Evolutionary conservation across 2,329 filamentous ascomycete genomes (phyloP).

Genomic region (Cercospora sp.): DNA sequence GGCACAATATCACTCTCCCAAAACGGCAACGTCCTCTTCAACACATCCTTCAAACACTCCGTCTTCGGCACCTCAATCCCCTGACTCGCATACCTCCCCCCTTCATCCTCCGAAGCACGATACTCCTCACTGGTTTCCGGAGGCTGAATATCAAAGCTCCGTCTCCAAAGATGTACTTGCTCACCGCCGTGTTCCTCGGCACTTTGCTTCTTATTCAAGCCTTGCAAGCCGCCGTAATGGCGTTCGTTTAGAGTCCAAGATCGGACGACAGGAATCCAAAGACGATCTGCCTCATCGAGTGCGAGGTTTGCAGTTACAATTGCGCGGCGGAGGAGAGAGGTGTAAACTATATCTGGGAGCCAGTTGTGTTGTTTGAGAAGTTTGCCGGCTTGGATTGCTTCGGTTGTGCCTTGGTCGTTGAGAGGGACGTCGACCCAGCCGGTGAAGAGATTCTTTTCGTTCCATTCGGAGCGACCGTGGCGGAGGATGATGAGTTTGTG

Average conservation of each 20-base stretch:
- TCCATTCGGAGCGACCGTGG: constrained; percentile 23
- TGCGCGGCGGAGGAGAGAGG: neutral
- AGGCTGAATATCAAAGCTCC: neutral
- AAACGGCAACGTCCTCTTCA: neutral
- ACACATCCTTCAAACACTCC: neutral
- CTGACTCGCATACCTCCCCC: neutral
- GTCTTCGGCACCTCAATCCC: neutral
- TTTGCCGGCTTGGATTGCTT: constrained; percentile 19
- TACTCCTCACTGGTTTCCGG: neutral
- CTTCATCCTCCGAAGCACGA: neutral
- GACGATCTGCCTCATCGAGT: neutral
- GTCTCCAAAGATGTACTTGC: neutral
- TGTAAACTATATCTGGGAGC: neutral
- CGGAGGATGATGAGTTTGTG: constrained; percentile 25
- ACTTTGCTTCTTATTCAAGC: neutral
- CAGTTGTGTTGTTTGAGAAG: neutral
- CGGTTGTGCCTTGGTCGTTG: constrained; percentile 17
- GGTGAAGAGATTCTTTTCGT: constrained; percentile 26
- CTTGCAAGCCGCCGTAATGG: neutral
- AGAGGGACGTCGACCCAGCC: constrained; percentile 26
- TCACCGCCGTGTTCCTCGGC: neutral
- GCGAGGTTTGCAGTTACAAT: neutral
- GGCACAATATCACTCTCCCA: neutral
- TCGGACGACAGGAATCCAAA: neutral
- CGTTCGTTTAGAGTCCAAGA: neutral